Conservation (phyloP, 208 protist genomes). For the Crithidia expoeki region DNA sequence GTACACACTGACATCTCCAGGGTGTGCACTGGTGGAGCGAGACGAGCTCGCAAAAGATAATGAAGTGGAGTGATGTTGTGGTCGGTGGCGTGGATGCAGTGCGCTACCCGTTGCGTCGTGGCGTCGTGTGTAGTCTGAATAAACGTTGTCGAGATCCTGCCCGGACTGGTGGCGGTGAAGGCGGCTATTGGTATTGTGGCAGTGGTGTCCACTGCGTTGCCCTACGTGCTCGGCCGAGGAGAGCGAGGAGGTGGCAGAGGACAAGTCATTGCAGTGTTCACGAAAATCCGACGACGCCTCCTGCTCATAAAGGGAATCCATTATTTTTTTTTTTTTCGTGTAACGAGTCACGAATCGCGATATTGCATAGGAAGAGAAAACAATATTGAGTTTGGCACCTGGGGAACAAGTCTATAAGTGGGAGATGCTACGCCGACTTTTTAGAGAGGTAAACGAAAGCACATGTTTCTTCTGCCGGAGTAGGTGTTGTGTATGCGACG, state of each 20-base stretch:
- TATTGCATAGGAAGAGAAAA: not conserved
- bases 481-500: too few species aligned
- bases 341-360: too few species aligned
- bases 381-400: too few species aligned
- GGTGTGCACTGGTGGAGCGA: not conserved
- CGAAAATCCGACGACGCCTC: not conserved
- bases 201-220: not conserved
- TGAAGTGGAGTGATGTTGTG: not conserved
- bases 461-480: too few species aligned
- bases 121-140: not conserved
- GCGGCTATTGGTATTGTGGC: not conserved
- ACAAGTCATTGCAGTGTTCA: not conserved
- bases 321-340: not conserved
- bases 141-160: not conserved
- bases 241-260: slow-evolving; percentile 1
- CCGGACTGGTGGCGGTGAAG: not conserved
- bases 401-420: too few species aligned
- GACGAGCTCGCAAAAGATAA: not conserved
- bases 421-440: too few species aligned
- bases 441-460: too few species aligned
- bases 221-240: not conserved
- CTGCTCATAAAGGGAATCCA: slow-evolving; percentile 11
- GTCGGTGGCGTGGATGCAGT: not conserved
- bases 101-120: not conserved
- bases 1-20: not conserved